Conservation (phyloP, 192 early-diverging fungal genomes). For the Coemansia guatemalensis region DNA sequence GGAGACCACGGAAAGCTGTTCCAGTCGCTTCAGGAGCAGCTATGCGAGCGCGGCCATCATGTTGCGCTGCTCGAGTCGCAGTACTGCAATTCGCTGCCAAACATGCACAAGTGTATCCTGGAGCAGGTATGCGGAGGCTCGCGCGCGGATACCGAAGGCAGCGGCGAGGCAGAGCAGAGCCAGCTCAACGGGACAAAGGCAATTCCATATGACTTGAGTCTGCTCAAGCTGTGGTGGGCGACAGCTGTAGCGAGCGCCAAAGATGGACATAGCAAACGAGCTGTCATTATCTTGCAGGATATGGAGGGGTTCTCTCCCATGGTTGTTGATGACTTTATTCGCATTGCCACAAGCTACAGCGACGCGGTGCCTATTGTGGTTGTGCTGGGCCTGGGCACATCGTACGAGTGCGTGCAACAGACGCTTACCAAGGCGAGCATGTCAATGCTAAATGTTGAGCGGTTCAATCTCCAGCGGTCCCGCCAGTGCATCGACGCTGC, state of each 20-base stretch:
- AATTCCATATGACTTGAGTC: slow-evolving; percentile 64
- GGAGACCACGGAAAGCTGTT: slow-evolving; percentile 77
- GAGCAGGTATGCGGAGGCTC: slow-evolving; percentile 61
- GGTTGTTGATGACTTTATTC: slow-evolving; percentile 74
- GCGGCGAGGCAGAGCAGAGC: background rate
- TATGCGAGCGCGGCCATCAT: slow-evolving; percentile 35
- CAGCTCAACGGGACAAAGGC: slow-evolving; percentile 34
- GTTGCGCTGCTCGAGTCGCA: slow-evolving; percentile 70
- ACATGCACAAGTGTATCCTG: slow-evolving; percentile 64
- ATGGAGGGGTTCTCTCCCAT: slow-evolving; percentile 79
- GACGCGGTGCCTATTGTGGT: slow-evolving; percentile 73
- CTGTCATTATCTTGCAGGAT: slow-evolving; percentile 82
- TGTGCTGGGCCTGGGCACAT: slow-evolving; percentile 85
- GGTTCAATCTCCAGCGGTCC: slow-evolving; percentile 78
- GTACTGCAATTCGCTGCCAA: slow-evolving; percentile 64
- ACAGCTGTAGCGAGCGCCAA: background rate
- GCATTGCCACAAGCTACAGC: slow-evolving; percentile 64
- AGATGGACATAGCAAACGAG: slow-evolving; percentile 30
- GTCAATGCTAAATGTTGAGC: slow-evolving; percentile 70
- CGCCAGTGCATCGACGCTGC: slow-evolving; percentile 68
- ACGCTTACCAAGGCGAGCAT: slow-evolving; percentile 71
- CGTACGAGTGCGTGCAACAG: slow-evolving; percentile 79
- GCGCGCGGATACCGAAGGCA: slow-evolving; percentile 21
- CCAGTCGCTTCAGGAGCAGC: slow-evolving; percentile 57
- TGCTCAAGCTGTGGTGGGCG: slow-evolving; percentile 68